phyloP scores from a whole-genome alignment of 2,329 filamentous ascomycete genomes.

The Neonectria hederae region DNA sequence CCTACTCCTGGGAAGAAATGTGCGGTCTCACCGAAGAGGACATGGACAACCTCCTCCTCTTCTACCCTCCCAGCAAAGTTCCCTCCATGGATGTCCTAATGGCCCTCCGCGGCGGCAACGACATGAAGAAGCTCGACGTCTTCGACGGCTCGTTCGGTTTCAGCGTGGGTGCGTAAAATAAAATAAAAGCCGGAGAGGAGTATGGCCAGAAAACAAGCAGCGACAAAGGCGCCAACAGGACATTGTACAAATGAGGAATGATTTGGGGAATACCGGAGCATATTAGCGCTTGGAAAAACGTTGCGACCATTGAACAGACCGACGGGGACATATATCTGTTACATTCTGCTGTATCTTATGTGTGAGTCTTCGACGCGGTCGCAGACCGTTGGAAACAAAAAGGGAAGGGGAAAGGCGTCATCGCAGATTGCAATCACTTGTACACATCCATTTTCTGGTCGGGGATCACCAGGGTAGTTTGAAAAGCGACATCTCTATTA shows the following conservation, averaged over 20 bases:
- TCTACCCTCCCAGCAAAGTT: slow-evolving; percentile 69
- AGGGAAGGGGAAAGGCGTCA: slow-evolving; percentile 6
- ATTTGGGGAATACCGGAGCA: slow-evolving; percentile 35
- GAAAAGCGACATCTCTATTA: slow-evolving; percentile 6
- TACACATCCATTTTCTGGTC: slow-evolving; percentile 5
- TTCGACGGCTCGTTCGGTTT: slow-evolving; percentile 70
- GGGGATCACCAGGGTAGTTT: slow-evolving; percentile 1
- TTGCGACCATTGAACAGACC: not conserved
- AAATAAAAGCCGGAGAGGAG: not conserved
- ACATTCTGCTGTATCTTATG: slow-evolving; percentile 16
- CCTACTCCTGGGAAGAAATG: slow-evolving; percentile 85
- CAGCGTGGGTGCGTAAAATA: slow-evolving; percentile 56
- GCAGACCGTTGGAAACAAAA: not conserved
- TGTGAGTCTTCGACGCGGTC: not conserved
- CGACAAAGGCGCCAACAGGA: slow-evolving; percentile 18
- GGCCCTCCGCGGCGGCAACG: slow-evolving; percentile 59
- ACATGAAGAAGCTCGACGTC: slow-evolving; percentile 59
- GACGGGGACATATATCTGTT: slow-evolving; percentile 14
- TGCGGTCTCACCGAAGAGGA: slow-evolving; percentile 83
- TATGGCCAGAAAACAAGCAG: not conserved
- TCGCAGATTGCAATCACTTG: slow-evolving; percentile 22
- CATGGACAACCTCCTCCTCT: slow-evolving; percentile 84
- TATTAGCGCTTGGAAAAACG: slow-evolving; percentile 31
- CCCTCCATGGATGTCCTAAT: slow-evolving; percentile 65
- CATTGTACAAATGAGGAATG: slow-evolving; percentile 35